Evolutionary conservation across 768 basidiomycete species (phyloP), one percentile per base, ranked within the genome.

Genomic region (Austroboletus eburneus): DNA sequence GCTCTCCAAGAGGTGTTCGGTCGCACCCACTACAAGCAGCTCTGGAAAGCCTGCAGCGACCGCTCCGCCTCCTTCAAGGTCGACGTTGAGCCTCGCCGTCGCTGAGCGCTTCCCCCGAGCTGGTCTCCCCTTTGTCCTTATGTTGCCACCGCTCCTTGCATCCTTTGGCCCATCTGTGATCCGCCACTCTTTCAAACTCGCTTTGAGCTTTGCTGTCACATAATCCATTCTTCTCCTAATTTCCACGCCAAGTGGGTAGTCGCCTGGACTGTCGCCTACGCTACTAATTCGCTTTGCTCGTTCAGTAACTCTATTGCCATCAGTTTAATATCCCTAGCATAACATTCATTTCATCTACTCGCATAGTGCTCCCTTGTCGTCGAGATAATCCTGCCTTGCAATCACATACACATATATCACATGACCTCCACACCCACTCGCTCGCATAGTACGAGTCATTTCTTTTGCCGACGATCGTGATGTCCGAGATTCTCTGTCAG

Each of bases 1-100:
- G 71, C 76, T 39, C 78, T 91, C 34, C 70, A 77, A 45, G 83
- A 87, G 42, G 77, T 91, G 48, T 87, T 91, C 58, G 87, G 86
- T n/a, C 67, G 68, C 37, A 55, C 80, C 35, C 87, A 87, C 61
- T 89, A 78, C 70, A 80, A 76, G 57, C 79, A 84, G 48, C 70
- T 91, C 39, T 81, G 81, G 59, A 78, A 77, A 58, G 87, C 88
- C 22, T 85, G 83, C 58, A 79, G 73, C 53, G 85, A 88, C 66
- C 80, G 78, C 37, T 73, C 78, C 54, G 77, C 79, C 13, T 78
- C 87, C 20, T 90, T 79, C 75, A 87, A 84, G 60, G 79, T 87
- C 52, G 83, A 88, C 62, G 73, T 82, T 59, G 63, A 80, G 46
- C 69, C 74, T 29, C 67, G 68, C 51, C 57, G 61, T 41, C 71